Evolutionary conservation across 148 eudicot genomes (phyloP).

Genomic region (Vaccinium vitisidaea): DNA sequence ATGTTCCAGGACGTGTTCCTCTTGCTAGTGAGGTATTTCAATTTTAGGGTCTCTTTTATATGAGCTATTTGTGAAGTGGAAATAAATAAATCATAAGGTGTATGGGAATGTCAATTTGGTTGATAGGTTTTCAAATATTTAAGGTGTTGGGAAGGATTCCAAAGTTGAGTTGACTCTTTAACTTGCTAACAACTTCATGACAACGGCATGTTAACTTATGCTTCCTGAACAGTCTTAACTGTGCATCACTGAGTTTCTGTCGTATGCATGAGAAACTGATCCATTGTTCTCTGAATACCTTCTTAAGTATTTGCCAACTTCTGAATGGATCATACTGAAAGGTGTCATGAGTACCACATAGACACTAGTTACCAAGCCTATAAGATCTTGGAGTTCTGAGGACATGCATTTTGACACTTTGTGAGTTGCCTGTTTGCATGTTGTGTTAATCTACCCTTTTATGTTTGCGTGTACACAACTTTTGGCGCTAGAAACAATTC

Average conservation of each 20-base stretch:
- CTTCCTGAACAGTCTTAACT: background rate
- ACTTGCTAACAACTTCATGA: background rate
- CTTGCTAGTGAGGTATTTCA: slow-evolving; percentile 89
- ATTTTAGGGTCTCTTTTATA: background rate
- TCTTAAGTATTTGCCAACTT: slow-evolving; percentile 12
- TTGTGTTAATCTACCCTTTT: background rate
- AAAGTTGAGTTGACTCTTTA: slow-evolving; percentile 4
- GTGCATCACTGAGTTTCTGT: background rate
- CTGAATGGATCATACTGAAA: background rate
- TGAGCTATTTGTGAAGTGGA: background rate
- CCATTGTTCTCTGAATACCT: background rate
- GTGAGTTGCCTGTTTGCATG: background rate
- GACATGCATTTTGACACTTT: background rate
- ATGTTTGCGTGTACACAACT: background rate
- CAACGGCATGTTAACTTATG: background rate
- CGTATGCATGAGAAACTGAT: background rate
- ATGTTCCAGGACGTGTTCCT: slow-evolving; percentile 89
- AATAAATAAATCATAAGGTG: background rate
- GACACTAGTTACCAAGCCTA: background rate
- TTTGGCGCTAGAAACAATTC: background rate
- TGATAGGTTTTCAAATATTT: background rate
- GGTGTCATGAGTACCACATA: background rate
- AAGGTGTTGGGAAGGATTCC: background rate
- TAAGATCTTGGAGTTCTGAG: background rate
- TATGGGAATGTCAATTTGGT: background rate